These are phyloP conservation scores for Pulveroboletus frians DNA, from an alignment of 768 basidiomycete species.

Conservation along the genomic window DNA sequence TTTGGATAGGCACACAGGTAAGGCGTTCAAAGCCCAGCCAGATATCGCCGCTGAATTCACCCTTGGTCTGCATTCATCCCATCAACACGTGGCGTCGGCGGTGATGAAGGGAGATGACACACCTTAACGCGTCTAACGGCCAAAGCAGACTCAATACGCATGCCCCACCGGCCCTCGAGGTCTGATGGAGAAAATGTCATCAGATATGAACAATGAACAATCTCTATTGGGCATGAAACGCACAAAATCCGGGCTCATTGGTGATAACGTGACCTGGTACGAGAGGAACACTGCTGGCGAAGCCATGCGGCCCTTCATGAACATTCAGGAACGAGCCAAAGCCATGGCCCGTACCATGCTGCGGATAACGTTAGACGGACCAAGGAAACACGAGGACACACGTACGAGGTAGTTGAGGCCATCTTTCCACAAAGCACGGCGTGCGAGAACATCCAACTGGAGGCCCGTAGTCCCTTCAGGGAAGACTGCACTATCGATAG, in stretches of 20 bases:
- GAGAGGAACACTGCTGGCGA: slow-evolving; percentile 64
- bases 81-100: slow-evolving; percentile 5
- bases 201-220: slow-evolving; percentile 13
- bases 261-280: slow-evolving; percentile 87
- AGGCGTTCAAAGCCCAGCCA: slow-evolving; percentile 93
- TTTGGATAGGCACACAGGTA: slow-evolving; percentile 92
- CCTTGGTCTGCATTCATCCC: slow-evolving; percentile 49
- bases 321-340: slow-evolving; percentile 84
- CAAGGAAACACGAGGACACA: slow-evolving; percentile 12
- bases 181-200: slow-evolving; percentile 39
- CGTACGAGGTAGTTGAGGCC: slow-evolving; percentile 74
- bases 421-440: slow-evolving; percentile 82
- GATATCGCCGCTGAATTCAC: slow-evolving; percentile 61
- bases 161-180: slow-evolving; percentile 75
- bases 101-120: slow-evolving; percentile 9
- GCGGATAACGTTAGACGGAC: slow-evolving; percentile 17
- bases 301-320: slow-evolving; percentile 80
- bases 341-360: slow-evolving; percentile 93
- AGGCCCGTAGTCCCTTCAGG: slow-evolving; percentile 84
- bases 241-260: slow-evolving; percentile 92
- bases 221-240: slow-evolving; percentile 28
- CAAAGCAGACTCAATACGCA: slow-evolving; percentile 88
- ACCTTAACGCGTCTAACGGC: slow-evolving; percentile 60
- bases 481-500: slow-evolving; percentile 85
- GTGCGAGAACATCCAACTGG: slow-evolving; percentile 84